These are phyloP conservation scores for Celoporthe dispersa DNA, from an alignment of 2,329 filamentous ascomycete species.

Conservation along the genomic window DNA sequence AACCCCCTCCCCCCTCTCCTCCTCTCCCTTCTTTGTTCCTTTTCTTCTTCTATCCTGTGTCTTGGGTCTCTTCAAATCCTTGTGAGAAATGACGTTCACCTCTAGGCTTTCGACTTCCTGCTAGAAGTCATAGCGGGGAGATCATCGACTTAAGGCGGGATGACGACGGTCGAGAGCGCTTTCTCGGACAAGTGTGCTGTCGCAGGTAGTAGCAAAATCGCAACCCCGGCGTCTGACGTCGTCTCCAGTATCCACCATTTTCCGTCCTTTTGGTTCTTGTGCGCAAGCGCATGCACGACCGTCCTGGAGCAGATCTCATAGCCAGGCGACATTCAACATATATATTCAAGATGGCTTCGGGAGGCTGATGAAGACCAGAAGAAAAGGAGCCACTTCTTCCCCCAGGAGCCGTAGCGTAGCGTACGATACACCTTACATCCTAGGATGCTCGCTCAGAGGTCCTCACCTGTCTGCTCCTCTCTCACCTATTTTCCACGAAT, in stretches of 20 bases:
- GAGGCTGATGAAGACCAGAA: not conserved
- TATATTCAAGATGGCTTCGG: not conserved
- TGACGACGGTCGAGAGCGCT: not conserved
- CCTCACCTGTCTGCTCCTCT: not conserved
- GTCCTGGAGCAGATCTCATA: not conserved
- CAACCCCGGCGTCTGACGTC: constrained; percentile 1
- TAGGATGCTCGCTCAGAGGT: no score
- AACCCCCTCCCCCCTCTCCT: not conserved
- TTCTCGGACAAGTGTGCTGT: not conserved
- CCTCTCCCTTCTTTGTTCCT: not conserved
- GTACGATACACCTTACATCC: no score
- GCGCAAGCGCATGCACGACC: not conserved
- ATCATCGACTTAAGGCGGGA: not conserved
- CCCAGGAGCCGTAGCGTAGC: not conserved
- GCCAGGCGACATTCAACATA: not conserved
- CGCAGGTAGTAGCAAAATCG: not conserved
- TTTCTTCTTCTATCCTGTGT: no score
- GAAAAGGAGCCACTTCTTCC: no score
- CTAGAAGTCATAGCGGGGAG: not conserved
- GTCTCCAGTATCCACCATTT: not conserved
- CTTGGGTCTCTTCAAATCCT: not conserved
- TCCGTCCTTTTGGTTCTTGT: not conserved
- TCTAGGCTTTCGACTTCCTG: not conserved
- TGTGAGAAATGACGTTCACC: not conserved
- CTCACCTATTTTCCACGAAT: no score